Evolutionary conservation across 2,329 filamentous ascomycete species (phyloP).

Genomic region (Cryphonectria radicalis): DNA sequence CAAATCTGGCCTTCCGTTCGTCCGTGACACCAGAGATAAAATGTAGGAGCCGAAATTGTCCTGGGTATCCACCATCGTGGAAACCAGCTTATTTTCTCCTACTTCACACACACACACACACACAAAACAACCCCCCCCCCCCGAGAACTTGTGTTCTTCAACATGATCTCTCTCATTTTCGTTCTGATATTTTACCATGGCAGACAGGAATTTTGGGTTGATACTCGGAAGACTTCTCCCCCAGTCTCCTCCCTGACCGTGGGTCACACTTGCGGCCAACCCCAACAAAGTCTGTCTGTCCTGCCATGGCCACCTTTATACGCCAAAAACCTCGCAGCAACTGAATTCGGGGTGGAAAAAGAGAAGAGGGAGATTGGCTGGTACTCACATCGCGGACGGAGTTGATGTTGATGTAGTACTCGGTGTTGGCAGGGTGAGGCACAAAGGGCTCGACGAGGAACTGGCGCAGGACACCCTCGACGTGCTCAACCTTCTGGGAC

Average conservation of each 20-base stretch:
- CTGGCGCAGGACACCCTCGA: slow-evolving; percentile 84
- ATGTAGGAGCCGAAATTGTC: slow-evolving; percentile 20
- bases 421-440: slow-evolving; percentile 90
- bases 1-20: slow-evolving; percentile 29
- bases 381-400: slow-evolving; percentile 93
- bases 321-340: slow-evolving; percentile 19
- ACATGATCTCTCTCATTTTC: not conserved
- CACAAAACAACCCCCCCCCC: slow-evolving; percentile 1
- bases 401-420: slow-evolving; percentile 99
- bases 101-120: not conserved
- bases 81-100: slow-evolving; percentile 18
- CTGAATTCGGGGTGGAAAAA: slow-evolving; percentile 31
- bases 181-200: not conserved
- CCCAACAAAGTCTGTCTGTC: slow-evolving; percentile 5
- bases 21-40: slow-evolving; percentile 22
- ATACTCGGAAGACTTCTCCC: not conserved
- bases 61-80: slow-evolving; percentile 26
- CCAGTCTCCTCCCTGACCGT: not conserved
- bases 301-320: not conserved
- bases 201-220: not conserved
- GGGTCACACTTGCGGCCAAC: slow-evolving; percentile 22
- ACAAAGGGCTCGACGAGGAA: slow-evolving; percentile 99
- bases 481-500: slow-evolving; percentile 89
- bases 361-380: slow-evolving; percentile 35
- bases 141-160: not conserved